Base-by-base conservation (phyloP, 1,284 basidiomycete genomes). In the Phellopilus nigrolimitatus region DNA sequence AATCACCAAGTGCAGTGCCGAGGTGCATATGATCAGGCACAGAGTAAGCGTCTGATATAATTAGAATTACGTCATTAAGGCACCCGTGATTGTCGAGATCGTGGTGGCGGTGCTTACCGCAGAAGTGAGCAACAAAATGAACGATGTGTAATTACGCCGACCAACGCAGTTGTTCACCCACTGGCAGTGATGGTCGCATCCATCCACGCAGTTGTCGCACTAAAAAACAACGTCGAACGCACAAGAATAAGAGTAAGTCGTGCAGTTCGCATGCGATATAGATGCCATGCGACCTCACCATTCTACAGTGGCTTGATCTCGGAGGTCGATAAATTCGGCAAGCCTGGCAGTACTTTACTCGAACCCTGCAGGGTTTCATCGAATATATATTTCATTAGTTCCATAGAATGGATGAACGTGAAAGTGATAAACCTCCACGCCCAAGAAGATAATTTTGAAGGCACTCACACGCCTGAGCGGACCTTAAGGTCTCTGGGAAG, bases 121-220 rank as follows among this genome's bases (percentile, higher is more conserved):
- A 30, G 80, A 78, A 43, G 84, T 66, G 24, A 97, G 73, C 60
- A 93, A 82, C 1, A 80, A 79, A 58, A 95, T 84, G 69, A 97
- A 97, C 19, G 84, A 78, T 21, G 90, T 88, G 67, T 97, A 97
- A 66, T 95, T 97, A 44, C 92, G 83, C 45, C 88, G 80, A 3
- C 94, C 93, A 40, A 97, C 77, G 63, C 93, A 97, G 63, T 92
- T 94, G 67, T 95, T 95, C 28, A 97, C 82, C 84, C 93, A 97
- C 59, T 93, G 89, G 60, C 94, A 97, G 67, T 95, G 91, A 63
- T 95, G 91, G 63, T 95, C 86, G 61, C 82, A 85, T 19, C 84
- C 86, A 59, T 95, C 93, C 19, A 95, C 89, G 63, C 94, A 97
- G 64, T 97, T 95, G 60, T 95, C 91, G 66, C 93, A 97, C 86